phyloP scores from a whole-genome alignment of 2,329 filamentous ascomycete genomes.

The Aureobasidium namibiae region DNA sequence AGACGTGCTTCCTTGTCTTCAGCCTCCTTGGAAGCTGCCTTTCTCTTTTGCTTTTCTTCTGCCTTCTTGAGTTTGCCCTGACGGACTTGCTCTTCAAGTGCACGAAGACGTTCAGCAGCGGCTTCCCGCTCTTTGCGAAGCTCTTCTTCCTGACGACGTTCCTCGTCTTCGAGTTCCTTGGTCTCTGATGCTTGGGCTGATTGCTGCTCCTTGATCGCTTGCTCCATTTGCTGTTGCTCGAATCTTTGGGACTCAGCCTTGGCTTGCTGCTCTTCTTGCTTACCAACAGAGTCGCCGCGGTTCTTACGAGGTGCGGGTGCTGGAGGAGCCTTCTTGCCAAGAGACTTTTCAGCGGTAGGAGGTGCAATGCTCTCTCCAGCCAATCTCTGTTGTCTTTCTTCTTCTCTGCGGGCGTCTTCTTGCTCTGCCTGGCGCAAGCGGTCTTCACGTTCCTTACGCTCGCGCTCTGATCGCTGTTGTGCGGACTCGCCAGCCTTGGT shows the following conservation, averaged over 20 bases:
- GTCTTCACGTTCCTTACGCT: conserved; percentile 77
- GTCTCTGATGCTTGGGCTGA: conserved; percentile 67
- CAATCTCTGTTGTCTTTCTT: conserved; percentile 75
- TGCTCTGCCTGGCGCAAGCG: conserved; percentile 86
- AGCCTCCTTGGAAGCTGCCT: conserved; percentile 76
- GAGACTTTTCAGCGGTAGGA: conserved; percentile 40
- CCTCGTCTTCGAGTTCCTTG: conserved; percentile 68
- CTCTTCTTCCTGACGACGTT: conserved; percentile 68
- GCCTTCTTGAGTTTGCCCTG: conserved; percentile 93
- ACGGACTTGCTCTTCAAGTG: conserved; percentile 86
- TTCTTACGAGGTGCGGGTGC: conserved; percentile 64
- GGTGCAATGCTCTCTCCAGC: conserved; percentile 65
- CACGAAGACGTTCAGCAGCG: conserved; percentile 72
- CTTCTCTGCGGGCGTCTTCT: conserved; percentile 81
- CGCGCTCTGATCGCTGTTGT: conserved; percentile 78
- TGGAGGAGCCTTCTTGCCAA: conserved; percentile 47
- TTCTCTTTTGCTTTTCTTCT: conserved; percentile 88
- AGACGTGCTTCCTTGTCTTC: conserved; percentile 83
- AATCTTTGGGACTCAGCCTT: conserved; percentile 53
- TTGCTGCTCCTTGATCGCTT: conserved; percentile 58
- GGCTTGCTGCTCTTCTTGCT: conserved; percentile 40
- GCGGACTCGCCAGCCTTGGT: conserved; percentile 68
- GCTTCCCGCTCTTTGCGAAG: conserved; percentile 72
- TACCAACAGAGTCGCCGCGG: conserved; percentile 47
- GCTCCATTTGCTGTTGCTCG: conserved; percentile 47